Base-by-base conservation (phyloP, 116 monocot genomes). In the Papilionanthe hybrid region DNA sequence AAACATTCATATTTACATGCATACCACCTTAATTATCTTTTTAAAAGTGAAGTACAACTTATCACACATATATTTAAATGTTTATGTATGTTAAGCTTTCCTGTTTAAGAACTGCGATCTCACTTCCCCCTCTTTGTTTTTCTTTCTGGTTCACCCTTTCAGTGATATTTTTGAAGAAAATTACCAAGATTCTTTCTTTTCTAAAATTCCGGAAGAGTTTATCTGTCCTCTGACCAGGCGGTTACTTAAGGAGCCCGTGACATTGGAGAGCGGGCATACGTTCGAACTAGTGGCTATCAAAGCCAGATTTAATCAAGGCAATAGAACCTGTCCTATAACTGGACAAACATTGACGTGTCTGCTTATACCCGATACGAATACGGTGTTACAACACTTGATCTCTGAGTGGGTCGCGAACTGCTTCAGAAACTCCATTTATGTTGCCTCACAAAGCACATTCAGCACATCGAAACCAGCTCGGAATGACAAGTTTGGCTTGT, bases 241-340 rank as follows among this genome's bases (percentile, higher is more conserved):
- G 42, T 12, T 84, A 32, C 82, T 89, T 80, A 75, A 79, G 37
- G 80, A 84, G 18, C 89, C 86, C 55, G 86, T 84, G 75, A 89
- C 86, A 11, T 29, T 86, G 30, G 86, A 82, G 56, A 86, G 77
- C 25, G 86, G 84, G 20, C 80, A 84, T 75, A 89, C 89, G 3
- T 84, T 86, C 23, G 89, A 89, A 69, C 47, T 79, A 57, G 79
- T n/a, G 2, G 84, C 86, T 0, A 82, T 84, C 44, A 79, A 72
- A 78, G 80, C 86, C 22, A 82, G 89, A 83, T 78, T 86, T 11
- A 72, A 87, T 53, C 80, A 72, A 72, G 87, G 87, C 56, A 79
- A 80, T 67, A 80, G n/a, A 50, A 84, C 71, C 78, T 90, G 87
- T 28, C 89, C 89, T 1, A 78, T 85, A 8, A 90, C 86, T 13